A percentile compares a stretch with the other conserved stretches of the same genome.
Conservation (phyloP, 257 asterid genomes). For the Lithospermum erythrorhizon region DNA sequence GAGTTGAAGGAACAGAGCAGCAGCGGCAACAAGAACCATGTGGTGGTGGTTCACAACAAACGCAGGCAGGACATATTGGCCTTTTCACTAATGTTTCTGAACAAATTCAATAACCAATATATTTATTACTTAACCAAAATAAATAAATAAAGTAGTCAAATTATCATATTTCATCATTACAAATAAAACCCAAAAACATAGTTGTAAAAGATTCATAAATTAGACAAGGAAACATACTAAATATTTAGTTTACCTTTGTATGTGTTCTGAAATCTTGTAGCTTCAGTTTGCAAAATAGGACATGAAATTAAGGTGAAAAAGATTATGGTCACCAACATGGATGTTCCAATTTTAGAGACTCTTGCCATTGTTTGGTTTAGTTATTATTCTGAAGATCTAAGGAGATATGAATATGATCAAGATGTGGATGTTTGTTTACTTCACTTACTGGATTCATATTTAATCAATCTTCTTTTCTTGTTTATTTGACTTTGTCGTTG, state of each 20-base stretch:
- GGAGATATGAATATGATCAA: no score
- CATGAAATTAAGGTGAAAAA: slow-evolving; percentile 1
- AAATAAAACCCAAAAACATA: no score
- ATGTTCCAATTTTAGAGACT: not conserved
- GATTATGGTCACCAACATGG: not conserved
- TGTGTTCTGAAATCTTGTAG: not conserved
- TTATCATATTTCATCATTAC: no score
- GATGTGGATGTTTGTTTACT: no score
- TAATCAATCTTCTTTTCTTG: no score
- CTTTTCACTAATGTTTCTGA: slow-evolving; percentile 8
- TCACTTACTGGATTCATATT: no score
- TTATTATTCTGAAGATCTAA: no score
- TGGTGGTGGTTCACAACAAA: slow-evolving; percentile 39
- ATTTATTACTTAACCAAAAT: no score
- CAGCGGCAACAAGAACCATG: slow-evolving; percentile 43
- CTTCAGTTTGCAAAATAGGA: not conserved
- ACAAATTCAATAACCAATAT: no score
- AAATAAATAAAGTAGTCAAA: no score
- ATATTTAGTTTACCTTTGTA: not conserved
- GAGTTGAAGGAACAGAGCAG: slow-evolving; percentile 19
- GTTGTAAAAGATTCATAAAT: not conserved
- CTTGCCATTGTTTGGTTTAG: not conserved
- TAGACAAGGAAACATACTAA: not conserved
- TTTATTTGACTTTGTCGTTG: no score
- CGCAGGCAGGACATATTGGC: slow-evolving; percentile 5